Conservation (phyloP, 2,329 filamentous ascomycete species). For the Talaromyces sp. region DNA sequence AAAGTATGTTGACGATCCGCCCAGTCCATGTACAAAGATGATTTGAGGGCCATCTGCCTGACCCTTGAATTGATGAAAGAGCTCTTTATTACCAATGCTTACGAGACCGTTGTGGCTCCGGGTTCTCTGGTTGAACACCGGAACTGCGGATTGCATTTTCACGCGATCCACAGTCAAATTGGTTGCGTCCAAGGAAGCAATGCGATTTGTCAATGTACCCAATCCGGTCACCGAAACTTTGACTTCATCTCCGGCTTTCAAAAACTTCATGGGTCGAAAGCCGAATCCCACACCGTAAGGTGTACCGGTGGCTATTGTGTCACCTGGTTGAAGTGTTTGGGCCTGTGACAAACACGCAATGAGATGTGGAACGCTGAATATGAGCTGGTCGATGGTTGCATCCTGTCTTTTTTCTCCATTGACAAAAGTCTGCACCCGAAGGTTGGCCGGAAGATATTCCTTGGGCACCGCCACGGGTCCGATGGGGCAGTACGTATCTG, state of each 20-base stretch:
- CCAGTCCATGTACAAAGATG: conserved; percentile 57
- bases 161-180: conserved; percentile 23
- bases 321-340: conserved; percentile 13
- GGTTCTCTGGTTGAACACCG: conserved; percentile 32
- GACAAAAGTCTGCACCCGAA: conserved; percentile 46
- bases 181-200: conserved; percentile 25
- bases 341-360: conserved; percentile 7
- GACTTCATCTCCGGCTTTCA: conserved; percentile 44
- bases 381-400: conserved; percentile 28
- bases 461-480: conserved; percentile 53
- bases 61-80: conserved; percentile 39
- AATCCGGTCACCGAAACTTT: conserved; percentile 43
- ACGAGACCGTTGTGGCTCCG: conserved; percentile 34
- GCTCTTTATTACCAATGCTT: conserved; percentile 38
- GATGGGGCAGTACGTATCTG: conserved; percentile 56
- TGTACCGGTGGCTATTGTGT: conserved; percentile 16
- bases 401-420: conserved; percentile 53
- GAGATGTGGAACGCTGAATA: conserved; percentile 5
- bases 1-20: conserved; percentile 47
- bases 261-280: conserved; percentile 42
- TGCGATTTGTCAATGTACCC: conserved; percentile 43
- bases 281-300: conserved; percentile 51
- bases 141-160: conserved; percentile 23
- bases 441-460: conserved; percentile 41
- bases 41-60: conserved; percentile 28